These are phyloP conservation scores for Alternaria brassicicola DNA, from an alignment of 2,329 filamentous ascomycete species.

Conservation along the genomic window DNA sequence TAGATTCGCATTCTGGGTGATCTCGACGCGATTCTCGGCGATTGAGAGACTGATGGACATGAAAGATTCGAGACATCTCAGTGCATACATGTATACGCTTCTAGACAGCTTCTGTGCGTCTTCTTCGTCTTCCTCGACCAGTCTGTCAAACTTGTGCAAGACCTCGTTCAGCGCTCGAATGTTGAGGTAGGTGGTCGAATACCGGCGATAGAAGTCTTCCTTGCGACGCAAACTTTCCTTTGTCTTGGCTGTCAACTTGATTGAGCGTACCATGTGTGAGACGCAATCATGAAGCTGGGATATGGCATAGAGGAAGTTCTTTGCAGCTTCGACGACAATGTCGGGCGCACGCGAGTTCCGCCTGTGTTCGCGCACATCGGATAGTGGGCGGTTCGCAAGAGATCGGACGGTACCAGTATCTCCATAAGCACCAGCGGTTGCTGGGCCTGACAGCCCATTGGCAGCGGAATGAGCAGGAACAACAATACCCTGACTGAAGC, in stretches of 20 bases:
- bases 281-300: conserved; percentile 55
- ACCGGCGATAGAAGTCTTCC: conserved; percentile 59
- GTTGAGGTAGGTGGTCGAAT: conserved; percentile 62
- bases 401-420: conserved; percentile 44
- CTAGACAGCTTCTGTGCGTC: conserved; percentile 48
- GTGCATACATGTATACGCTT: conserved; percentile 43
- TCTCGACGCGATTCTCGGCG: conserved; percentile 51
- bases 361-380: conserved; percentile 63
- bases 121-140: conserved; percentile 58
- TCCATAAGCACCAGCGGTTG: conserved; percentile 42
- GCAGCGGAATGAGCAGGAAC: conserved; percentile 30
- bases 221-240: conserved; percentile 51
- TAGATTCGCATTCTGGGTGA: conserved; percentile 61
- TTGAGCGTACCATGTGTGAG: conserved; percentile 45
- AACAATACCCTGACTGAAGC: conserved; percentile 63
- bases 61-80: conserved; percentile 46
- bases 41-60: conserved; percentile 46
- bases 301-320: conserved; percentile 61
- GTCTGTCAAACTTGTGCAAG: conserved; percentile 57
- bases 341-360: conserved; percentile 54
- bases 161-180: conserved; percentile 63
- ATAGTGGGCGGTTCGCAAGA: conserved; percentile 57
- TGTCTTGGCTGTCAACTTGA: conserved; percentile 48
- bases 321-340: conserved; percentile 62
- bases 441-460: conserved; percentile 42